A percentile compares a stretch with the other conserved stretches of the same genome.
Evolutionary conservation across 306 rosid genomes (phyloP).

Genomic region (Hylodesmum podocarpum): DNA sequence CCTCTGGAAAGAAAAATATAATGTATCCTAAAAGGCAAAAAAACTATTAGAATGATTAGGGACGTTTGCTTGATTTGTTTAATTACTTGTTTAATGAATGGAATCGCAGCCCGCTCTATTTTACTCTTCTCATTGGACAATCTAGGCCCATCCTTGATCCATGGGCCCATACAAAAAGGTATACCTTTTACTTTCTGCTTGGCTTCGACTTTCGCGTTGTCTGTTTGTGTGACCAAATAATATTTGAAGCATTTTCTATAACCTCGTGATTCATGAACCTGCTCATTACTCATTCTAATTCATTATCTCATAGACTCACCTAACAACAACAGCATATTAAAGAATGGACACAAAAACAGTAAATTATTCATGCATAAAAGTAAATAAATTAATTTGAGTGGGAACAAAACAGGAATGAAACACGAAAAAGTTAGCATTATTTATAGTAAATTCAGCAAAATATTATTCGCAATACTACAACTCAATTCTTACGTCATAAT

Average conservation of each 20-base stretch:
- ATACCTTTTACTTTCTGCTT: not conserved
- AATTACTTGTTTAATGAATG: not conserved
- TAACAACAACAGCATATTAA: not conserved
- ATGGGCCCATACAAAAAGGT: not conserved
- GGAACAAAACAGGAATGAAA: too few species aligned
- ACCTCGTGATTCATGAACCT: not conserved
- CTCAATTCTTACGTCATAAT: not conserved
- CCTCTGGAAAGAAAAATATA: not conserved
- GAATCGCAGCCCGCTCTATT: not conserved
- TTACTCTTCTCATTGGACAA: not conserved
- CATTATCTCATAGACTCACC: not conserved
- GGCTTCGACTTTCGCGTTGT: not conserved
- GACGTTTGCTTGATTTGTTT: not conserved
- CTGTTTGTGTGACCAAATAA: not conserved
- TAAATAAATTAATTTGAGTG: too few species aligned
- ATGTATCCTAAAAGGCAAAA: not conserved
- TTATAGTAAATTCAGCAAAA: not conserved
- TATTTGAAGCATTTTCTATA: not conserved
- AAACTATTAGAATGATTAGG: not conserved
- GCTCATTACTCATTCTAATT: not conserved
- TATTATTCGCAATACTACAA: too few species aligned
- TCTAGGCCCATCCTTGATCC: conserved; percentile 18
- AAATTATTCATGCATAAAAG: too few species aligned
- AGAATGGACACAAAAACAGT: not conserved
- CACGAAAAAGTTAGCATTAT: not conserved